Base-by-base conservation (phyloP, 2,329 filamentous ascomycete species). In the Claviceps paspali region DNA sequence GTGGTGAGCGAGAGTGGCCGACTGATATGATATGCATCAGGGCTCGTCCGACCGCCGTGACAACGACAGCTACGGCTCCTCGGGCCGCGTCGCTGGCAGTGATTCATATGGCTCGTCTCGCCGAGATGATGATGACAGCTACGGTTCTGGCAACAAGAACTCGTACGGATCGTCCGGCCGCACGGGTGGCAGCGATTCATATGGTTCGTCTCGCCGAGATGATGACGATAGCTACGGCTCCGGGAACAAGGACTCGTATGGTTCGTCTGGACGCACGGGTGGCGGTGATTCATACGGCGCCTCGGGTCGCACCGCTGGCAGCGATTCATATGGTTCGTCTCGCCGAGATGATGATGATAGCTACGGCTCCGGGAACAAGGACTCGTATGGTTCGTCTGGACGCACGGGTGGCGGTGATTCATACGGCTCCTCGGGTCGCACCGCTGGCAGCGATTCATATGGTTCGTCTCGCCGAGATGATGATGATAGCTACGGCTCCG, bases 41-140 rank as follows among this genome's bases (percentile, higher is more conserved):
- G 44, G 47, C 31, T 43, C 42, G 12, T 41, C 43, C 45, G 45
- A 49, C 43, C 34, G 37, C 35, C 29, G 31, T 21, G 43, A 45
- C 39, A 41, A 43, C 18, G 48, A 48, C 22, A 47, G 24, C 32
- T 48, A 48, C 36, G 47, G 47, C 31, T 49, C 30, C 5, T 14
- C 18, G 2, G 12, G 19, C 2, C 29, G 29, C 19, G n/a, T 6
- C 1, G 29, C 11, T 5, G 29, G 29, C 11, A 3, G 10, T 31
- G 52, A 51, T 29, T 50, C 50, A 5, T n/a, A n/a, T n/a, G n/a
- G n/a, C n/a, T n/a, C n/a, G n/a, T 43, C 42, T 6, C 34, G 41
- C 29, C 18, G 26, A 6, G 41, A 45, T 29, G 46, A 47, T 24
- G 40, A 49, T 26, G 34, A 38, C 33, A 41, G 29, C 19, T 46